phyloP scores from a whole-genome alignment of 768 basidiomycete species.

The Pulveroboletus sp. region DNA sequence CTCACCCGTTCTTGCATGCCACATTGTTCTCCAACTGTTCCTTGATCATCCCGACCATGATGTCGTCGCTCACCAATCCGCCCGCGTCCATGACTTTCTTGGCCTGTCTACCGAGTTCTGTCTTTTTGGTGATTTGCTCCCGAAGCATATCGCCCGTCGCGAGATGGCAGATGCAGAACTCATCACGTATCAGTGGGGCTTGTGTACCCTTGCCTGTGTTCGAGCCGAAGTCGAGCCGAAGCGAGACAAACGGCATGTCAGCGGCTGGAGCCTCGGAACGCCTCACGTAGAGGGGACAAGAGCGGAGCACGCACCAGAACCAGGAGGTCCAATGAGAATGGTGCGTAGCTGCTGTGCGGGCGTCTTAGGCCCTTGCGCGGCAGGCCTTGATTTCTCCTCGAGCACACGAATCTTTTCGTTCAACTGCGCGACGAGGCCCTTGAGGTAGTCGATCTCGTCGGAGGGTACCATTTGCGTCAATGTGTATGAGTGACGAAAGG shows the following conservation, averaged over 20 bases:
- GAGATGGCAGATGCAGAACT: constrained; percentile 96
- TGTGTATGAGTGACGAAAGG: not conserved
- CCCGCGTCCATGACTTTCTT: constrained; percentile 98
- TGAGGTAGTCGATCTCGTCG: constrained; percentile 92
- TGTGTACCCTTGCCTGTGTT: constrained; percentile 93
- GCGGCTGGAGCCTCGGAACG: not conserved
- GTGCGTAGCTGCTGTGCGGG: constrained; percentile 81
- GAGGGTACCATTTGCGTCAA: constrained; percentile 49
- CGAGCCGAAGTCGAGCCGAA: not conserved
- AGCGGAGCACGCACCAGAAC: constrained; percentile 66
- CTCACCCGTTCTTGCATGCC: constrained; percentile 93
- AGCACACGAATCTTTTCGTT: constrained; percentile 82
- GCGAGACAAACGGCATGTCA: not conserved
- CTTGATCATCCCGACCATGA: constrained; percentile 97
- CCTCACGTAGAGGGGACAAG: no score
- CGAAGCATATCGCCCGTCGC: constrained; percentile 99
- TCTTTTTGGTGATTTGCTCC: constrained; percentile 85
- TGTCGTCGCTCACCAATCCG: constrained; percentile 92
- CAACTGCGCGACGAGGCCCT: constrained; percentile 83
- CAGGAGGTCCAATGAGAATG: constrained; percentile 94
- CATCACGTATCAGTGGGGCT: constrained; percentile 85
- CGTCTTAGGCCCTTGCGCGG: constrained; percentile 39
- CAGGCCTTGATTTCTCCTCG: constrained; percentile 62
- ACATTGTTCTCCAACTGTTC: constrained; percentile 91
- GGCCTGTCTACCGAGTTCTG: constrained; percentile 81